These are phyloP conservation scores for Endoconidiophora laricicola DNA, from an alignment of 2,329 filamentous ascomycete genomes.

Conservation along the genomic window DNA sequence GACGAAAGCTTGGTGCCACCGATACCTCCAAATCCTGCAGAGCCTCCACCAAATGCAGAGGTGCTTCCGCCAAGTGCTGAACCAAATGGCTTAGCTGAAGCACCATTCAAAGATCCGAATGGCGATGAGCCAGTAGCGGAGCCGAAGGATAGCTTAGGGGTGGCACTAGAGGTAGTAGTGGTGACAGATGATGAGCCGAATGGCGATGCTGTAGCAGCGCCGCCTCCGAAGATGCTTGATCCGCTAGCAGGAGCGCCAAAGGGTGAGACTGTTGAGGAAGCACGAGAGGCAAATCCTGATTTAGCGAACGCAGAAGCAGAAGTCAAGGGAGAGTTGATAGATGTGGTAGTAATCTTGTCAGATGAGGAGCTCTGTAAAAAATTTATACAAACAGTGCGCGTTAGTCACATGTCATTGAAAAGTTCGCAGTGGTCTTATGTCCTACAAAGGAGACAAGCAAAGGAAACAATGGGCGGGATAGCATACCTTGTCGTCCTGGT, in stretches of 20 bases:
- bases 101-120: slow-evolving; percentile 25
- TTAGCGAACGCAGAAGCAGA: slow-evolving; percentile 48
- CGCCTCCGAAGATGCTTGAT: slow-evolving; percentile 18
- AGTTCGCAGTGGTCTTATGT: background rate
- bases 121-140: slow-evolving; percentile 27
- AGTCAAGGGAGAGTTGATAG: slow-evolving; percentile 22
- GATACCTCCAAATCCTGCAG: slow-evolving; percentile 47
- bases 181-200: slow-evolving; percentile 16
- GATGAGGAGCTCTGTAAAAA: slow-evolving; percentile 11
- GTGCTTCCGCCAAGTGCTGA: slow-evolving; percentile 22
- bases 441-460: slow-evolving; percentile 14
- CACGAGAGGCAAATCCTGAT: slow-evolving; percentile 52
- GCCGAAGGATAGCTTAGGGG: slow-evolving; percentile 34
- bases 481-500: slow-evolving; percentile 26
- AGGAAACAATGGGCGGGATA: no score
- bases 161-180: slow-evolving; percentile 13
- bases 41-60: slow-evolving; percentile 26
- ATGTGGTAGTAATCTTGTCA: slow-evolving; percentile 17
- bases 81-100: slow-evolving; percentile 29
- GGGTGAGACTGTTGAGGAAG: slow-evolving; percentile 42
- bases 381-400: background rate
- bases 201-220: slow-evolving; percentile 16
- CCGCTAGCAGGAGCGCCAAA: slow-evolving; percentile 36
- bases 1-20: slow-evolving; percentile 21
- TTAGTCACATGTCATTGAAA: background rate